Conservation (phyloP, 2,329 filamentous ascomycete genomes). For the Ophiobolus disseminans region DNA sequence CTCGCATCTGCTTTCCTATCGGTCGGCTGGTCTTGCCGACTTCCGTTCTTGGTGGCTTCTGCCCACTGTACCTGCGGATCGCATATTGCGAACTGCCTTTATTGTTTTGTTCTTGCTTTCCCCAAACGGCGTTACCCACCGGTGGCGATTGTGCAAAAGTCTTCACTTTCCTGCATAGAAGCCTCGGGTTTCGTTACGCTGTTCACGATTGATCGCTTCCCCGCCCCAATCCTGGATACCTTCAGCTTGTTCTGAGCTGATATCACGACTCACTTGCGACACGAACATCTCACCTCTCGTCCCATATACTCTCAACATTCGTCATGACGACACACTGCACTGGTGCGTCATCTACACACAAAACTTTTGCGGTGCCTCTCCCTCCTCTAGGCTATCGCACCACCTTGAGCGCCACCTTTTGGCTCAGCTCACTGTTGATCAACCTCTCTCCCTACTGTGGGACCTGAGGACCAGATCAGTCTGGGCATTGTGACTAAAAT, state of each 20-base stretch:
- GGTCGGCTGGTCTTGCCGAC: constrained; percentile 37
- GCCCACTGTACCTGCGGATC: constrained; percentile 9
- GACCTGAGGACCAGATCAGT: constrained; percentile 36
- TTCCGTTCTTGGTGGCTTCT: constrained; percentile 21
- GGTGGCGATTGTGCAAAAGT: constrained; percentile 27
- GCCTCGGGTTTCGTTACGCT: constrained; percentile 15
- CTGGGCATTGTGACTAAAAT: constrained; percentile 27
- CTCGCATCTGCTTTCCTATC: constrained; percentile 29
- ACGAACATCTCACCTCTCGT: constrained; percentile 5
- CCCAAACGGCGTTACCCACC: constrained; percentile 13
- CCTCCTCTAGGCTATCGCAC: constrained; percentile 29
- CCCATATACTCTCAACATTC: neutral
- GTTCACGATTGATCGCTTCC: constrained; percentile 15
- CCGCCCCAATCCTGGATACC: constrained; percentile 19
- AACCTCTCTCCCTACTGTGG: constrained; percentile 24
- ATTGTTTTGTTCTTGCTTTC: constrained; percentile 6
- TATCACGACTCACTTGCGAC: constrained; percentile 9
- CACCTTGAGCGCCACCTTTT: constrained; percentile 26
- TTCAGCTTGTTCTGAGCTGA: constrained; percentile 11
- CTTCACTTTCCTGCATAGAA: constrained; percentile 26
- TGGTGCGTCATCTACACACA: constrained; percentile 9
- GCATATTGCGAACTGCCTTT: constrained; percentile 13
- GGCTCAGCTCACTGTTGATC: constrained; percentile 43
- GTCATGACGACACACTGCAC: constrained; percentile 5
- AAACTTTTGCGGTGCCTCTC: constrained; percentile 27